Evolutionary conservation across 2,329 filamentous ascomycete genomes (phyloP).

Genomic region (Kalmusia sp.): DNA sequence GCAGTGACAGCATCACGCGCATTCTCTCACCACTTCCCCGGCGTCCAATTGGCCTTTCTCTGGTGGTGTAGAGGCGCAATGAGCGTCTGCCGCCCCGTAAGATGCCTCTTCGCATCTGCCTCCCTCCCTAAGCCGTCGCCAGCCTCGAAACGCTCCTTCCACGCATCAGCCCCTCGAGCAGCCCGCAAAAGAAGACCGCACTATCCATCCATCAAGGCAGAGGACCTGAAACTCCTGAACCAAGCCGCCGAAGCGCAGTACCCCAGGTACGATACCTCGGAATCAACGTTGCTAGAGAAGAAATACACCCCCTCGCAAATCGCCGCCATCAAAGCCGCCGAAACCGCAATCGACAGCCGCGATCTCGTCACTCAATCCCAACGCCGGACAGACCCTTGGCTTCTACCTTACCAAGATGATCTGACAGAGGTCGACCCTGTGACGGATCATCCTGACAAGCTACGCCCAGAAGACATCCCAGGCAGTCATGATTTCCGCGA

Average conservation of each 20-base stretch:
- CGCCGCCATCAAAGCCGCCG: slow-evolving; percentile 80
- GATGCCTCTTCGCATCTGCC: slow-evolving; percentile 50
- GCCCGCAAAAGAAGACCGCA: slow-evolving; percentile 48
- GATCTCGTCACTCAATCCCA: slow-evolving; percentile 78
- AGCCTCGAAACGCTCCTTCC: slow-evolving; percentile 50
- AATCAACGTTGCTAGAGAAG: slow-evolving; percentile 57
- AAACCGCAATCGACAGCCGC: slow-evolving; percentile 74
- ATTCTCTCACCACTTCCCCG: slow-evolving; percentile 10
- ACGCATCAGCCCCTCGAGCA: slow-evolving; percentile 42
- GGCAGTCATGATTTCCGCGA: slow-evolving; percentile 31
- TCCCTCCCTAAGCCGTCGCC: slow-evolving; percentile 35
- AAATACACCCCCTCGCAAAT: slow-evolving; percentile 84
- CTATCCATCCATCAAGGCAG: slow-evolving; percentile 54
- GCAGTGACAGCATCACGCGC: slow-evolving; percentile 18
- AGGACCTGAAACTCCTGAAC: slow-evolving; percentile 46
- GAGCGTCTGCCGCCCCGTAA: slow-evolving; percentile 51
- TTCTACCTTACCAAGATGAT: slow-evolving; percentile 74
- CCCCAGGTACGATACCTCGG: slow-evolving; percentile 67
- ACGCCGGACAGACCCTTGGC: slow-evolving; percentile 74
- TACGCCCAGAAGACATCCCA: slow-evolving; percentile 26
- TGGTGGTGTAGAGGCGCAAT: slow-evolving; percentile 36
- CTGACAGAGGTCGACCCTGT: slow-evolving; percentile 78
- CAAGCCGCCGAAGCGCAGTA: slow-evolving; percentile 49
- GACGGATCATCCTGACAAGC: slow-evolving; percentile 67
- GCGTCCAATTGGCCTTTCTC: slow-evolving; percentile 31